Conservation (phyloP, 345 rosid genomes). For the Moringa oleifera region DNA sequence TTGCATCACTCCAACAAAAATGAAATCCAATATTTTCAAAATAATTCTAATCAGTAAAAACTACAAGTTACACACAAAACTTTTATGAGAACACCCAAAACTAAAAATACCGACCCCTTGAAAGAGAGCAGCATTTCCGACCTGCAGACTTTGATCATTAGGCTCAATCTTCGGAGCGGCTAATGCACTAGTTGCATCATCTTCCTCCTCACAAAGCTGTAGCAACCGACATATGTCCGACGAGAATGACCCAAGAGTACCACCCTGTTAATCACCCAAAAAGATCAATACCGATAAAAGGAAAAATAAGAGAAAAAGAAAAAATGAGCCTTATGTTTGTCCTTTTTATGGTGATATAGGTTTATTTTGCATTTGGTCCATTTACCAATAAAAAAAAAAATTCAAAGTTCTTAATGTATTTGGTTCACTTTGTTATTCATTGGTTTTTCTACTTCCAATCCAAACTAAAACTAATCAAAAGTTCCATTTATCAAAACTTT, state of each 20-base stretch:
- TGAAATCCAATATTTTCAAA: neutral
- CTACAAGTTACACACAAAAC: slow-evolving; percentile 9
- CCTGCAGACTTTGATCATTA: slow-evolving; percentile 58
- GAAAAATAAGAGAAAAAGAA: too few relatives aligned
- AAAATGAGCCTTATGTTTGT: too few relatives aligned
- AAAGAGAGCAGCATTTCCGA: slow-evolving; percentile 38
- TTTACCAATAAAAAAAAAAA: too few relatives aligned
- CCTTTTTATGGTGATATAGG: too few relatives aligned
- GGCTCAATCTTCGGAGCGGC: slow-evolving; percentile 86
- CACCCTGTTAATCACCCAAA: slow-evolving; percentile 53
- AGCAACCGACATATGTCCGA: slow-evolving; percentile 83
- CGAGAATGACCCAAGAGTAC: slow-evolving; percentile 77
- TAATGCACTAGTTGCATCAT: slow-evolving; percentile 88
- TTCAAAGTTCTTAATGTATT: too few relatives aligned
- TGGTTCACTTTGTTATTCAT: too few relatives aligned
- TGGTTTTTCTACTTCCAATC: too few relatives aligned
- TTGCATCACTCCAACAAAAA: neutral
- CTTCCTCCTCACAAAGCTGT: slow-evolving; percentile 94
- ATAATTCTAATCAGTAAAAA: neutral
- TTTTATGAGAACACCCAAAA: neutral
- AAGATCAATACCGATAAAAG: too few relatives aligned
- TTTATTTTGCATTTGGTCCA: too few relatives aligned
- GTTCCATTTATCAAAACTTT: too few relatives aligned
- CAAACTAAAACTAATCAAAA: too few relatives aligned
- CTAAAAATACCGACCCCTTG: slow-evolving; percentile 48